Evolutionary conservation across 495 filamentous ascomycete genomes (phyloP).

Genomic region (Rhypophila decipiens): DNA sequence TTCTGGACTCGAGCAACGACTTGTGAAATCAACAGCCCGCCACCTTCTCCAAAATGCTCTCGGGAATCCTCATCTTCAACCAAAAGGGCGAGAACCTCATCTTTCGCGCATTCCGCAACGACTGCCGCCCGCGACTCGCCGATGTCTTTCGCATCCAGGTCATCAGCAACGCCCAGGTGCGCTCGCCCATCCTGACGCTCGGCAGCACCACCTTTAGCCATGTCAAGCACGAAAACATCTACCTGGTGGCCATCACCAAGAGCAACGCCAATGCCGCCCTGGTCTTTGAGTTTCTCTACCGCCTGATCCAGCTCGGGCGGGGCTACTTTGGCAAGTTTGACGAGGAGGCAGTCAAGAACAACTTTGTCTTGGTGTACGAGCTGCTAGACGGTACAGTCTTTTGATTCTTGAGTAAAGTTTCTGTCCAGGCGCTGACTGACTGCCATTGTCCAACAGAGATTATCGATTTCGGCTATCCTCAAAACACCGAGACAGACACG

Average conservation of each 20-base stretch:
- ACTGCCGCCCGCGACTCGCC: conserved; percentile 92
- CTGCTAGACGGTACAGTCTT: conserved; percentile 73
- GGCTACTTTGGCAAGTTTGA: conserved; percentile 99
- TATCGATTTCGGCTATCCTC: conserved; percentile 97
- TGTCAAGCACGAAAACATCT: conserved; percentile 99
- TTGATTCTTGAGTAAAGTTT: neutral
- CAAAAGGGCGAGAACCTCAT: conserved; percentile 99
- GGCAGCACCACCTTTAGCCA: conserved; percentile 98
- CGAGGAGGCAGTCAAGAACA: conserved; percentile 99
- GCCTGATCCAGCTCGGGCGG: conserved; percentile 81
- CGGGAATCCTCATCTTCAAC: conserved; percentile 96
- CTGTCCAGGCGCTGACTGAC: neutral
- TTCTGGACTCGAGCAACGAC: neutral
- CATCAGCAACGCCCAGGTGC: conserved; percentile 96
- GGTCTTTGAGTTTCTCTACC: conserved; percentile 96
- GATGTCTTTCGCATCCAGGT: conserved; percentile 99
- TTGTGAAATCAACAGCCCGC: neutral
- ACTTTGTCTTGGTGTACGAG: conserved; percentile 98
- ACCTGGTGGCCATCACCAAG: conserved; percentile 94
- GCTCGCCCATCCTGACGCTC: conserved; percentile 94
- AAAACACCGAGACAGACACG: conserved; percentile 98
- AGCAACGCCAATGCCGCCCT: conserved; percentile 99
- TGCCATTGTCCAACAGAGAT: conserved; percentile 58
- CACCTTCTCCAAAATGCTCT: conserved; percentile 64
- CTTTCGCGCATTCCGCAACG: conserved; percentile 95